Conservation (phyloP, 371 early-diverging fungal species). For the Smittium mucronatum region DNA sequence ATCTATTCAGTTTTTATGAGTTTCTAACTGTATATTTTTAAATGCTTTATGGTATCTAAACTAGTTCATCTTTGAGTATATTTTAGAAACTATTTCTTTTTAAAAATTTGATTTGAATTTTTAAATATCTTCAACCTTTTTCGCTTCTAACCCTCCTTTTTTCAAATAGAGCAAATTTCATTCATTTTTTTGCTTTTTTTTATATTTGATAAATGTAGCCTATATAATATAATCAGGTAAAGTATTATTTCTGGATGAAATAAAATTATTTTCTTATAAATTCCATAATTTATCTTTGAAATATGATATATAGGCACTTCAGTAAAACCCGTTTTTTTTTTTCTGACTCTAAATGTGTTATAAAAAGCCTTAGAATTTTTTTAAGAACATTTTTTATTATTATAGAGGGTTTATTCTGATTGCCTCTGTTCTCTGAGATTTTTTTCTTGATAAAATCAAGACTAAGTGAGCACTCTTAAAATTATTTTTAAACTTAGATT, state of each 20-base stretch:
- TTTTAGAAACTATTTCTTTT: background rate
- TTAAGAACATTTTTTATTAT: background rate
- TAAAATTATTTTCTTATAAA: background rate
- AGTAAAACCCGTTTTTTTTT: background rate
- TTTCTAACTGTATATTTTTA: background rate
- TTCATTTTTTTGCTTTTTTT: constrained; percentile 1
- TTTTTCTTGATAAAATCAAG: background rate
- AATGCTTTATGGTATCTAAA: background rate
- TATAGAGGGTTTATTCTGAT: background rate
- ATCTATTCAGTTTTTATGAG: background rate
- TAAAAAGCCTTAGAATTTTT: background rate
- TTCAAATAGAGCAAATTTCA: background rate
- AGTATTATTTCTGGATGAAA: background rate
- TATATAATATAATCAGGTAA: background rate
- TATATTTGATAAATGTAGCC: background rate
- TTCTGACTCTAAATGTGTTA: background rate
- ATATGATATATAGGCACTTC: background rate
- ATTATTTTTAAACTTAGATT: background rate
- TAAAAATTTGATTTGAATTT: background rate
- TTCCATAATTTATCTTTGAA: background rate
- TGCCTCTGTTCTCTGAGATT: background rate
- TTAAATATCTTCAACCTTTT: background rate
- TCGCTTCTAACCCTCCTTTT: background rate
- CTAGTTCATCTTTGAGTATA: background rate
- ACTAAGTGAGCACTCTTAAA: background rate